Evolutionary conservation across 495 filamentous ascomycete genomes (phyloP), one percentile per base, ranked within the genome.

Genomic region (Penicillium steckii): DNA sequence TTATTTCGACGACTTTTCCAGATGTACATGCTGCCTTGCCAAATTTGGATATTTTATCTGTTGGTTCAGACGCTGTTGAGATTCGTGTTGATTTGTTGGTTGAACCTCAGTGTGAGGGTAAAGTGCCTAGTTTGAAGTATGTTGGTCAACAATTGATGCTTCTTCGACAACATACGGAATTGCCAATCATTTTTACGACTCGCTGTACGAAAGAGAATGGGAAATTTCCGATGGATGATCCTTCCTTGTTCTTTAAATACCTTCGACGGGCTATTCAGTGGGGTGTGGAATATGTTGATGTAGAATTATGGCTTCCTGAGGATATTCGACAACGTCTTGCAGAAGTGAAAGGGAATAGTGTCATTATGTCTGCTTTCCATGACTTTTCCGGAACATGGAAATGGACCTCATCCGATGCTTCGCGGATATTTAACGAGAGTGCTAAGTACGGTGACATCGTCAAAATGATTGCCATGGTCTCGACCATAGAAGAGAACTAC

Each of bases 231-330:
- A 89, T 90, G 84, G 86, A 88, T 37, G 80, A 91, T 54, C 88
- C 88, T 13, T 68, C 72, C 6, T 56, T 91, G 32, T 91, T 85
- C 67, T 89, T 86, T 68, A 78, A 84, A 45, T 91, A 92, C 62
- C 79, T 94, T 1, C 85, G 80, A 44, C 79, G 87, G 13, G 89
- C 88, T 0, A 86, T 92, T 42, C 86, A 90, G 53, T 92, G 88
- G 88, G 89, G 89, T 3, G 87, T 89, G 27, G 89, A 92, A 64
- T 94, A 92, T 65, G 85, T 94, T 41, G 89, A 94, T 54, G 88
- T 94, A 12, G 89, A 94, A 66, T 66, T 92, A 42, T 91, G 89
- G 88, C 77, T 92, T 13, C 89, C 89, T 7, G 89, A 91, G 66
- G 71, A 84, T 8, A 87, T 94, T 48, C 76, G 89, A 46, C 71